Evolutionary conservation across 352 stramenopile species (phyloP), one percentile per base, ranked within the genome.

Genomic region (Phytophthora europaea): DNA sequence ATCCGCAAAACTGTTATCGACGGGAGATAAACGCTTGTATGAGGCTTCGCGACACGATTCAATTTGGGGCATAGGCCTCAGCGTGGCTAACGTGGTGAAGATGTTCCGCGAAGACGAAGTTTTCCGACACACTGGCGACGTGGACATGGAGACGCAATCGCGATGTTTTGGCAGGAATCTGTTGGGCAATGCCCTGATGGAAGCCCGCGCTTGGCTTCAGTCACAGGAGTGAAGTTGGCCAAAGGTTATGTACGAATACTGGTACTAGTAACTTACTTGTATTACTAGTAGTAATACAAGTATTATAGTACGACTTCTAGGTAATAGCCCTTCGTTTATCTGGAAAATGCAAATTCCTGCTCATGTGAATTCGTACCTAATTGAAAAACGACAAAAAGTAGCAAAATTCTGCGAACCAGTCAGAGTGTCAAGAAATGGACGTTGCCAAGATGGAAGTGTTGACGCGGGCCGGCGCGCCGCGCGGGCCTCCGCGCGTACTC

Each of bases 61-160:
- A 28, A 87, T 91, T 53, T 91, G 85, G 85, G 85, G 85, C 23
- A 90, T 92, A 45, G 85, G 85, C 40, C 61, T 91, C 18, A 78
- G 83, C 26, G 76, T 91, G 10, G 48, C 63, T 0, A 63, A 54
- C 4, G 78, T 92, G 20, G 45, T 76, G 28, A 70, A 78, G 7
- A 75, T 85, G 51, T 84, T 90, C 50, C 68, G 72, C 1, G 70
- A 83, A 40, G 79, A 76, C 28, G 23, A 53, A 38, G 38, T 13
- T 15, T 91, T 92, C 34, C 70, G 61, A 43, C 74, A 56, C 20
- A 75, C 68, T 0, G 85, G 85, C 0, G 73, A 92, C 50, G 70
- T 89, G 3, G 62, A 76, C 22, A 57, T 60, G 0, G 73, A 69
- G 23, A 84, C 63, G 13, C 79, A 80, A 45, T 26, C 28, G 12